These are phyloP conservation scores for Candida saitoana DNA, from an alignment of 805 yeast genomes.

Conservation along the genomic window DNA sequence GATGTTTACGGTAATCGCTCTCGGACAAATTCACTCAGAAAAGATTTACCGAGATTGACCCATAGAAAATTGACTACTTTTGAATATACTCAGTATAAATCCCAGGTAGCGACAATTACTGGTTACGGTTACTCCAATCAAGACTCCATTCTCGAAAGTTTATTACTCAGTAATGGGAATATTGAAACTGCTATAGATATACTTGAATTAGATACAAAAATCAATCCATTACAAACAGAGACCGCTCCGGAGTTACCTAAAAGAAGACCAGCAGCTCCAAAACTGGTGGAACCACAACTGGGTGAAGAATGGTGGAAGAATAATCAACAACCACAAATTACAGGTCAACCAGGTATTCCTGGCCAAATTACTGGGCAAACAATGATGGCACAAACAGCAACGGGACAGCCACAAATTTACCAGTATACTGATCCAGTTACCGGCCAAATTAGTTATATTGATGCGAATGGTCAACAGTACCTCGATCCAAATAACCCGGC, in stretches of 20 bases:
- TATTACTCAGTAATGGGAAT: slow-evolving; percentile 56
- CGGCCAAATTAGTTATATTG: slow-evolving; percentile 63
- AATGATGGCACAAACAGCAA: not conserved
- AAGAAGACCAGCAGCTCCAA: slow-evolving; percentile 23
- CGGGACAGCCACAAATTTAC: slow-evolving; percentile 44
- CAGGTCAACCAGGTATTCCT: slow-evolving; percentile 1
- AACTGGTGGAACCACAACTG: slow-evolving; percentile 7
- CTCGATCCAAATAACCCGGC: slow-evolving; percentile 46
- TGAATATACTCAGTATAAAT: slow-evolving; percentile 49
- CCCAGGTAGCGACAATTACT: slow-evolving; percentile 41
- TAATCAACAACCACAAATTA: slow-evolving; percentile 6
- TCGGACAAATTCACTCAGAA: slow-evolving; percentile 7
- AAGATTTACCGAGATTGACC: slow-evolving; percentile 35
- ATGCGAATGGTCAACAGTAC: slow-evolving; percentile 63
- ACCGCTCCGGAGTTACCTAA: slow-evolving; percentile 47
- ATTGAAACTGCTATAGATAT: slow-evolving; percentile 56
- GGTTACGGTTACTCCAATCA: slow-evolving; percentile 55
- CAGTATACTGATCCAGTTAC: slow-evolving; percentile 72
- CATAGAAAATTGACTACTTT: slow-evolving; percentile 52
- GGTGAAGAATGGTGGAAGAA: slow-evolving; percentile 13
- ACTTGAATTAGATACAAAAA: slow-evolving; percentile 38
- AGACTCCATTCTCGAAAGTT: slow-evolving; percentile 61
- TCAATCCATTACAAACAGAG: slow-evolving; percentile 35
- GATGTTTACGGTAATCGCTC: slow-evolving; percentile 7
- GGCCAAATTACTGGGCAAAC: slow-evolving; percentile 4